A percentile compares a stretch with the other conserved stretches of the same genome.
These are phyloP conservation scores for Fusarium lateritium DNA, from an alignment of 2,329 filamentous ascomycete species.

Conservation along the genomic window DNA sequence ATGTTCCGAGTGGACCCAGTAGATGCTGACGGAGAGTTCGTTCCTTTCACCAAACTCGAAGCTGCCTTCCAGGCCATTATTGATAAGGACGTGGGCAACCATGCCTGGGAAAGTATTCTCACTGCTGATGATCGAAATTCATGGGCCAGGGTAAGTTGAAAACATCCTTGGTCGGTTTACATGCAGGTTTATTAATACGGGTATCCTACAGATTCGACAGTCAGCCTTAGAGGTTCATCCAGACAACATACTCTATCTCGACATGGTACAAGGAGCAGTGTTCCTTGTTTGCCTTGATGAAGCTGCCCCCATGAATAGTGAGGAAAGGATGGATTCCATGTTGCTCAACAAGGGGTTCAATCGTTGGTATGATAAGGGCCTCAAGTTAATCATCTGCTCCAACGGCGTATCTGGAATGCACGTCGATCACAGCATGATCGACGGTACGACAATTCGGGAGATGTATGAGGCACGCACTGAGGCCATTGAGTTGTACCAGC, in stretches of 20 bases:
- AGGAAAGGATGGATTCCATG: conserved; percentile 26
- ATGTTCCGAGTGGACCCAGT: conserved; percentile 30
- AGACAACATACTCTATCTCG: conserved; percentile 20
- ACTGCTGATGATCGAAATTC: conserved; percentile 32
- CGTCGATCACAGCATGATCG: conserved; percentile 33
- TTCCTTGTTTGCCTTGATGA: conserved; percentile 37
- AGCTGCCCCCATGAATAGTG: conserved; percentile 13
- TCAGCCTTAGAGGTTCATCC: conserved; percentile 14
- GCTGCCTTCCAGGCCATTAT: background rate
- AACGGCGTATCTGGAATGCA: conserved; percentile 32
- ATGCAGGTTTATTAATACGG: conserved; percentile 4
- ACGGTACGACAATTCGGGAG: conserved; percentile 11
- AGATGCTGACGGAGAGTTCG: conserved; percentile 7
- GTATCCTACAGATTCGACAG: conserved; percentile 17
- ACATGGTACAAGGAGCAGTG: conserved; percentile 29
- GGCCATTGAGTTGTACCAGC: background rate
- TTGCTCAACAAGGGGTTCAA: conserved; percentile 34
- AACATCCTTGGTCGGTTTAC: background rate
- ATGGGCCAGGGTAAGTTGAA: conserved; percentile 26
- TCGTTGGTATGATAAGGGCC: conserved; percentile 33
- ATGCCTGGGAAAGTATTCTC: conserved; percentile 31
- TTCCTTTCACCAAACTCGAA: background rate
- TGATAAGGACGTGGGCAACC: background rate
- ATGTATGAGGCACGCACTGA: background rate
- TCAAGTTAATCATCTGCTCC: conserved; percentile 28